Percentiles rank a stretch among this genome's conserved stretches.
phyloP scores from a whole-genome alignment of 495 filamentous ascomycete species.

The Parachaetomium inaequale region DNA sequence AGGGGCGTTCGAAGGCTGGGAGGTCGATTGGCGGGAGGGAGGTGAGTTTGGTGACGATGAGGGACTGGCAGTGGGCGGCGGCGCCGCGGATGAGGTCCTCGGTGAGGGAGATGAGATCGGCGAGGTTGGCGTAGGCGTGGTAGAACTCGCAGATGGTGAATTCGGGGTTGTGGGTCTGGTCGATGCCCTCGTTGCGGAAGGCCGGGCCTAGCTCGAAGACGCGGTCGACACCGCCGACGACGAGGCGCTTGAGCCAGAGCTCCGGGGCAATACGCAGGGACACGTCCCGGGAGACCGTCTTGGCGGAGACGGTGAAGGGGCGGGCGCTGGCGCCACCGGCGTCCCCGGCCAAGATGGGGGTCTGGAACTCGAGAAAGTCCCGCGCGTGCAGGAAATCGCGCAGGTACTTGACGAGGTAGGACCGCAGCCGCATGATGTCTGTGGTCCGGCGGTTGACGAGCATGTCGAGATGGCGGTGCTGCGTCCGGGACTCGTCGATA shows the following conservation, averaged over 20 bases:
- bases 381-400: slow-evolving; percentile 67
- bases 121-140: slow-evolving; percentile 72
- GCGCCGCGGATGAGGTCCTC: slow-evolving; percentile 63
- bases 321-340: slow-evolving; percentile 82
- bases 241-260: slow-evolving; percentile 91
- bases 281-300: slow-evolving; percentile 64
- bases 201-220: slow-evolving; percentile 91
- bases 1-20: slow-evolving; percentile 39
- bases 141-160: slow-evolving; percentile 99
- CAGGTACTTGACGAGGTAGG: slow-evolving; percentile 68
- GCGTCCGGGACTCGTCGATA: slow-evolving; percentile 59
- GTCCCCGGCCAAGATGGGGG: slow-evolving; percentile 72
- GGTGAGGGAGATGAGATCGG: slow-evolving; percentile 70
- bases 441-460: slow-evolving; percentile 62
- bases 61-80: slow-evolving; percentile 46
- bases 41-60: slow-evolving; percentile 47
- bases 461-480: slow-evolving; percentile 76
- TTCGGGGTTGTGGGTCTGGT: slow-evolving; percentile 97
- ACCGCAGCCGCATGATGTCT: slow-evolving; percentile 70
- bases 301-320: slow-evolving; percentile 76
- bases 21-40: slow-evolving; percentile 52
- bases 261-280: slow-evolving; percentile 86
- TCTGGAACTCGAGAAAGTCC: slow-evolving; percentile 80
- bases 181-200: slow-evolving; percentile 94
- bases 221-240: slow-evolving; percentile 86